Evolutionary conservation across 345 rosid genomes (phyloP).

Genomic region (Adansonia digitata): DNA sequence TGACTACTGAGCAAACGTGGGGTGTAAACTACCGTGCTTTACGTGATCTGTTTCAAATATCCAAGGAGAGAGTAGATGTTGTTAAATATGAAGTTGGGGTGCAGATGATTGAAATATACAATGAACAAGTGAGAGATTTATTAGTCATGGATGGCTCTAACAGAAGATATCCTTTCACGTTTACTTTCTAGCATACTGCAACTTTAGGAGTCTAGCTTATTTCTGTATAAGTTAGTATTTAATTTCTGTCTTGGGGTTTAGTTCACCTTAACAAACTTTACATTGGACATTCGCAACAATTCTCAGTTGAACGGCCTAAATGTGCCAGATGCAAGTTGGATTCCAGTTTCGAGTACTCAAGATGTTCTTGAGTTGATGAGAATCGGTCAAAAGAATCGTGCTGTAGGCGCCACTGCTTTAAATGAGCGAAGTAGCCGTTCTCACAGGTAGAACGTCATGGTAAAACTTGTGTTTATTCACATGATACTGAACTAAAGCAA

Average conservation of each 20-base stretch:
- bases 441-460: constrained; percentile 50
- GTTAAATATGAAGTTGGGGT: constrained; percentile 84
- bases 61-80: constrained; percentile 59
- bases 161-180: constrained; percentile 78
- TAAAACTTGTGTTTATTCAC: neutral
- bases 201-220: neutral
- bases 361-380: constrained; percentile 95
- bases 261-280: constrained; percentile 46
- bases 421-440: constrained; percentile 98
- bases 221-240: neutral
- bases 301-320: constrained; percentile 90
- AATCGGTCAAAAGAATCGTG: constrained; percentile 85
- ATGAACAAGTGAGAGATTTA: constrained; percentile 94
- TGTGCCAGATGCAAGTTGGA: constrained; percentile 91
- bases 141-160: constrained; percentile 81
- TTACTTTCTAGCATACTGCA: neutral
- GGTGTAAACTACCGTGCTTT: constrained; percentile 96
- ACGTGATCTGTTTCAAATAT: constrained; percentile 73
- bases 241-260: neutral
- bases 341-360: constrained; percentile 74
- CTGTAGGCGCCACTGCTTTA: constrained; percentile 95
- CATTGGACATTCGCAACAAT: constrained; percentile 92
- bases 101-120: constrained; percentile 97
- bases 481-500: neutral
- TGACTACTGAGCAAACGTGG: constrained; percentile 72